Conservation (phyloP, 1,284 basidiomycete species). For the Apiotrichum akiyoshidainum region DNA sequence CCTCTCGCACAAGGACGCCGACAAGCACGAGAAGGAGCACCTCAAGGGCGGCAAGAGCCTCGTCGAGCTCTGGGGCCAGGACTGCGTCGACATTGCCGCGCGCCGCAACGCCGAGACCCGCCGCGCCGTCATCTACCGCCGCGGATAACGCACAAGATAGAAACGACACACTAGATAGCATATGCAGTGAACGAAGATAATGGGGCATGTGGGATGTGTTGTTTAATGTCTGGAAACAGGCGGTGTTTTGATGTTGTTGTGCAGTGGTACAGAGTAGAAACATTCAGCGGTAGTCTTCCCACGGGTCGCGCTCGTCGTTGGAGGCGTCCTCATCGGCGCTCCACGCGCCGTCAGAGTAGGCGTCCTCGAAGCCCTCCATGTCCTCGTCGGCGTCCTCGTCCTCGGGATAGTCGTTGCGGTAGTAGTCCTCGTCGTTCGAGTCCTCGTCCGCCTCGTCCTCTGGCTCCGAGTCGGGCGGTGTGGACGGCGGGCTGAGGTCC, state of each 20-base stretch:
- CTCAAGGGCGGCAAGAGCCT: slow-evolving; percentile 52
- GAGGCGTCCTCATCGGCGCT: slow-evolving; percentile 28
- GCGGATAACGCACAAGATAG: slow-evolving; percentile 17
- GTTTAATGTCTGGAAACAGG: neutral
- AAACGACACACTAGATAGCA: neutral
- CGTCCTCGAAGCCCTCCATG: slow-evolving; percentile 40
- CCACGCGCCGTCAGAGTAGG: slow-evolving; percentile 32
- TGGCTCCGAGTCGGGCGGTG: slow-evolving; percentile 41
- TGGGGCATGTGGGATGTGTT: neutral
- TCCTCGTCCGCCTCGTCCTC: slow-evolving; percentile 53
- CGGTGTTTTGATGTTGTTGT: neutral
- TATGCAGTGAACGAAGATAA: slow-evolving; percentile 4
- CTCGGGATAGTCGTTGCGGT: slow-evolving; percentile 52
- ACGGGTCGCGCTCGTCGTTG: slow-evolving; percentile 29
- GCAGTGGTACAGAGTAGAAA: neutral
- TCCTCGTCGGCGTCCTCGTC: slow-evolving; percentile 51
- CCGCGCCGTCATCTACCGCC: slow-evolving; percentile 51
- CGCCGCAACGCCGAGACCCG: slow-evolving; percentile 53
- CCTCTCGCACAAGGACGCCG: slow-evolving; percentile 70
- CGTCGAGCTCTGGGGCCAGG: slow-evolving; percentile 64
- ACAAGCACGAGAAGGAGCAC: slow-evolving; percentile 62
- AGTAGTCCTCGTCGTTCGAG: slow-evolving; percentile 52
- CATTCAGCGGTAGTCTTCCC: slow-evolving; percentile 32
- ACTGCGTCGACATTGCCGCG: slow-evolving; percentile 58
- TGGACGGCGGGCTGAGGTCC: slow-evolving; percentile 38